Evolutionary conservation across 179 eudicot genomes (phyloP).

Genomic region (Drosera spatulata): DNA sequence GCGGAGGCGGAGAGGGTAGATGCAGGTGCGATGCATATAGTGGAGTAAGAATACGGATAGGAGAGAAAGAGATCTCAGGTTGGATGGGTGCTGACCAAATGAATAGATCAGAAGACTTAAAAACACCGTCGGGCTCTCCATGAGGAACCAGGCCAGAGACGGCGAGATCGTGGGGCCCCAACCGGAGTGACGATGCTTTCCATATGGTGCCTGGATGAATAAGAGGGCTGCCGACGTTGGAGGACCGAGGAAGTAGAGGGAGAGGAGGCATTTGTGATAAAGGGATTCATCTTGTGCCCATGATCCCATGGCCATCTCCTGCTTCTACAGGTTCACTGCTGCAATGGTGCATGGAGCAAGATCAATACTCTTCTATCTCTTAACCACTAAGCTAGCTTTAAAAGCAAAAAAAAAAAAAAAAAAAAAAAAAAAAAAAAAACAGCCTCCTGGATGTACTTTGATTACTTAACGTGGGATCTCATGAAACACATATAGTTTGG

Average conservation of each 20-base stretch:
- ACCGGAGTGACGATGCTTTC: slow-evolving; percentile 57
- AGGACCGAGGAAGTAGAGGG: slow-evolving; percentile 7
- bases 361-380: no score
- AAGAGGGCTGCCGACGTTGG: slow-evolving; percentile 2
- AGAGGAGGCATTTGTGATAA: slow-evolving; percentile 1
- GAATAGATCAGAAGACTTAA: slow-evolving; percentile 53
- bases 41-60: slow-evolving; percentile 63
- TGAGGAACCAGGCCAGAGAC: slow-evolving; percentile 66
- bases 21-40: slow-evolving; percentile 59
- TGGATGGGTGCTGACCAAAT: slow-evolving; percentile 24
- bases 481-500: no score
- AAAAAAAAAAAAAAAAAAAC: no score
- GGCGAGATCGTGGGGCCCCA: slow-evolving; percentile 77
- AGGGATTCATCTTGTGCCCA: slow-evolving; percentile 9
- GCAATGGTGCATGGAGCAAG: no score
- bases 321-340: not conserved
- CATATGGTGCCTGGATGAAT: slow-evolving; percentile 41
- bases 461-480: no score
- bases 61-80: slow-evolving; percentile 30
- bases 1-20: slow-evolving; percentile 62
- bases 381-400: no score
- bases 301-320: not conserved
- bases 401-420: no score
- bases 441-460: no score
- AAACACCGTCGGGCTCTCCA: slow-evolving; percentile 70